Evolutionary conservation across 1,139 yeast genomes (phyloP).

Genomic region (Kurtzmaniella natalensis): DNA sequence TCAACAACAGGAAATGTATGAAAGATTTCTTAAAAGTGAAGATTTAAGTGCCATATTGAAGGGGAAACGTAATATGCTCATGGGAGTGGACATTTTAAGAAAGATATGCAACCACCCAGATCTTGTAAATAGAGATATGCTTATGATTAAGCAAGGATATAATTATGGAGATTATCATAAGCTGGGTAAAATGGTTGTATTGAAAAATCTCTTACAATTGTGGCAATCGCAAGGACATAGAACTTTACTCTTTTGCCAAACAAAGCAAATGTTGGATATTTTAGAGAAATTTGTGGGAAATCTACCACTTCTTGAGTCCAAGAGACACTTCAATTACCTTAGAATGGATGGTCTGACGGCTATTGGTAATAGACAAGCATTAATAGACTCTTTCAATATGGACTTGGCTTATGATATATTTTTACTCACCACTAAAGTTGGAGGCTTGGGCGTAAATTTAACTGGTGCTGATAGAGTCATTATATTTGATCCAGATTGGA

Average conservation of each 20-base stretch:
- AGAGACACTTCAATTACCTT: slow-evolving; percentile 42
- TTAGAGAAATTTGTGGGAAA: slow-evolving; percentile 56
- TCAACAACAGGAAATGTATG: slow-evolving; percentile 69
- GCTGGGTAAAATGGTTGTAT: slow-evolving; percentile 91
- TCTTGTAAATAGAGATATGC: slow-evolving; percentile 55
- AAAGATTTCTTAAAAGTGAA: slow-evolving; percentile 68
- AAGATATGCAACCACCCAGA: slow-evolving; percentile 98
- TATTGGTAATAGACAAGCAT: slow-evolving; percentile 64
- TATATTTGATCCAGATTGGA: slow-evolving; percentile 97
- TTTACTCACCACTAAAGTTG: slow-evolving; percentile 86
- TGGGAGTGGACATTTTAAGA: slow-evolving; percentile 85
- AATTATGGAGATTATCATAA: slow-evolving; percentile 61
- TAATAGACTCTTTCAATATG: slow-evolving; percentile 77
- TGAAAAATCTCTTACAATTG: slow-evolving; percentile 64
- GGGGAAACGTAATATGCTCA: slow-evolving; percentile 78
- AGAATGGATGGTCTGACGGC: slow-evolving; percentile 96
- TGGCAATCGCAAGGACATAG: slow-evolving; percentile 82
- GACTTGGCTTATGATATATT: slow-evolving; percentile 59
- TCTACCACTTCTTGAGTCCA: slow-evolving; percentile 19
- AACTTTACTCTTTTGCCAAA: slow-evolving; percentile 81
- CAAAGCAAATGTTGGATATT: slow-evolving; percentile 90
- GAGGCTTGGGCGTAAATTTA: slow-evolving; percentile 89
- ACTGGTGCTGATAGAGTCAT: slow-evolving; percentile 96
- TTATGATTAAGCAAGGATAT: slow-evolving; percentile 35
- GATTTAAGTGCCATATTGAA: slow-evolving; percentile 68